Conservation (phyloP, 805 yeast genomes). For the Ogataea trehaloabstinens region DNA sequence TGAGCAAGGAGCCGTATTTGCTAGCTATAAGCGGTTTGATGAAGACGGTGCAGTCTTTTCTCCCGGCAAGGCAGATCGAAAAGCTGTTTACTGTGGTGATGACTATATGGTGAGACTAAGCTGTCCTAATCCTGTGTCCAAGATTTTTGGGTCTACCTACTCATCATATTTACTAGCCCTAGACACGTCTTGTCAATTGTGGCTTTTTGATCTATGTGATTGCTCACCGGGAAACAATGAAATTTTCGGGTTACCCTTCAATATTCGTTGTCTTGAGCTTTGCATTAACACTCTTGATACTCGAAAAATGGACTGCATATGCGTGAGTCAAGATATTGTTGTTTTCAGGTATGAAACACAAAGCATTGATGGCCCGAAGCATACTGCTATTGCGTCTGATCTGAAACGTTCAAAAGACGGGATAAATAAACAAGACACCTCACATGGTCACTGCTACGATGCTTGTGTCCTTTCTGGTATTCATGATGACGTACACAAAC, state of each 20-base stretch:
- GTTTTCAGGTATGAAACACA: constrained; percentile 3
- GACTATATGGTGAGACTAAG: constrained; percentile 5
- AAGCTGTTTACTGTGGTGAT: constrained; percentile 8
- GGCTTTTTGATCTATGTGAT: constrained; percentile 7
- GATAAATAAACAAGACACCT: not conserved
- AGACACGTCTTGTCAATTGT: constrained; percentile 1
- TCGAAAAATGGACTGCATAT: constrained; percentile 1
- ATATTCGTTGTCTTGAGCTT: not conserved
- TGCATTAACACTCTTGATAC: not conserved
- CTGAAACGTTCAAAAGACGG: not conserved
- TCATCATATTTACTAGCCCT: constrained; percentile 10
- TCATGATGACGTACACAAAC: constrained; percentile 8
- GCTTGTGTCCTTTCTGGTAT: constrained; percentile 5
- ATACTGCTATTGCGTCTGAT: not conserved
- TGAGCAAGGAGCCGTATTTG: constrained; percentile 12
- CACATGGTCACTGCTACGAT: no score
- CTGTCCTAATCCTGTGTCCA: not conserved
- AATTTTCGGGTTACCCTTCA: not conserved
- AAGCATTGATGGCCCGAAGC: not conserved
- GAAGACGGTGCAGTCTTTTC: constrained; percentile 1
- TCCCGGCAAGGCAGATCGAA: not conserved
- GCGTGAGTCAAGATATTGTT: constrained; percentile 3
- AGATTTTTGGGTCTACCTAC: constrained; percentile 10
- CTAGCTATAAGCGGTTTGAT: constrained; percentile 7
- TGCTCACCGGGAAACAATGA: not conserved